A percentile compares a stretch with the other conserved stretches of the same genome.
Conservation (phyloP, 2,329 filamentous ascomycete species). For the Endoconidiophora laricicola region DNA sequence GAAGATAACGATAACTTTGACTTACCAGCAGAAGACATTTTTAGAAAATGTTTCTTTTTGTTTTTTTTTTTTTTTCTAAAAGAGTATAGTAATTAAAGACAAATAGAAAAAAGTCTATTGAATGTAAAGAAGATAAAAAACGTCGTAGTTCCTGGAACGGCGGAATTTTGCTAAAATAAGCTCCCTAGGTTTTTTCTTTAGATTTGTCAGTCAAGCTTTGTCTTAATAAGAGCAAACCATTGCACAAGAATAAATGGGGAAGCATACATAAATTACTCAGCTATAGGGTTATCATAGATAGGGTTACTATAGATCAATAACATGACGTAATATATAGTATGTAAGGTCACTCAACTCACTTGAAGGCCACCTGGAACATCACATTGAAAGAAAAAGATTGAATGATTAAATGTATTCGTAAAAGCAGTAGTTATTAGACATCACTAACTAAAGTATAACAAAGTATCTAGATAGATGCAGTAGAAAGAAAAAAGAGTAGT, state of each 20-base stretch:
- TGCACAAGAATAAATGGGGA: not conserved
- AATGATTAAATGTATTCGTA: not conserved
- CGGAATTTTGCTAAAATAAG: not conserved
- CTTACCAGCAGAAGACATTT: too few species aligned
- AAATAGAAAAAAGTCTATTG: too few species aligned
- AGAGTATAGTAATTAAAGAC: not conserved
- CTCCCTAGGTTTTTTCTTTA: too few species aligned
- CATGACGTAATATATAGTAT: not conserved
- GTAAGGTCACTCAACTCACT: not conserved
- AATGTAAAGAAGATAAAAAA: not conserved
- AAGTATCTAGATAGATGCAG: not conserved
- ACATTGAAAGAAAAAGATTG: too few species aligned
- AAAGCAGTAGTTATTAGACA: not conserved
- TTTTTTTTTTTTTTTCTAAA: not conserved
- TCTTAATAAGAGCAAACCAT: not conserved
- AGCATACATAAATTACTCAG: not conserved
- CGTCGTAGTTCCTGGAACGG: conserved; percentile 1
- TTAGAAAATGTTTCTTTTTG: not conserved
- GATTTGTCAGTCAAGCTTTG: not conserved
- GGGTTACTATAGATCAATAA: not conserved
- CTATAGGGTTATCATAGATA: not conserved
- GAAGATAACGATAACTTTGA: not conserved
- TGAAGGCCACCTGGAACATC: too few species aligned
- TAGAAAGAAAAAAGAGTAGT: not conserved
- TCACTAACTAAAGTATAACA: not conserved